Base-by-base conservation (phyloP, 345 rosid species). In the Balakata baccata region DNA sequence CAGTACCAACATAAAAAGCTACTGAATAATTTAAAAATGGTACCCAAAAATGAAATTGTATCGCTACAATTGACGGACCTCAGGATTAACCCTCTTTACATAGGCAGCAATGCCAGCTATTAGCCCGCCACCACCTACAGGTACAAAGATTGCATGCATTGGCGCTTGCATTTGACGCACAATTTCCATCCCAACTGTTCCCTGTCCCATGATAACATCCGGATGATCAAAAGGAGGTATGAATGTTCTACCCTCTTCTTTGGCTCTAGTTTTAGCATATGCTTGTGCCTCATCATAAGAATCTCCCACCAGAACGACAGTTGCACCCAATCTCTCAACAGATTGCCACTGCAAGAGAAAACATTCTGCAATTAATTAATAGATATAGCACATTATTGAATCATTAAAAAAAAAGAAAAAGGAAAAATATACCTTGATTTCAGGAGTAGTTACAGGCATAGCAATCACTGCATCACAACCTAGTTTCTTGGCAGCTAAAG, bases 141-240 rank as follows among this genome's bases (percentile, higher is more conserved):
- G 99, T 41, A 95, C 98, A 84, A 95, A 95, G 75, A 95, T 95
- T 20, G 98, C 98, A 72, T 91, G 94, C 25, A 95, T 29, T 10
- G 98, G 93, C 65, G 83, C 90, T 71, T 80, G 81, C 81, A 81
- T 83, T 70, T 93, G 98, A 34, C 97, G 90, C 39, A 89, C 75
- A 69, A 95, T 95, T 81, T 95, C 99, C 99, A 91, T 93, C 41
- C 99, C 99, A 18, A 91, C 79, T 8, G 99, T 95, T 68, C 99
- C 99, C 80, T 95, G 99, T 75, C 99, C 98, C 71, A 82, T 81
- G 71, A 95, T 95, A 67, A 95, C 79, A 81, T 95, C 97, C 1
- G 98, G 98, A 52, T 95, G 99, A 85, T 95, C 99, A 87, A 92
- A 95, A 49, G 99, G 98, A 47, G 98, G 99, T 75, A 95, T 61